A percentile compares a stretch with the other conserved stretches of the same genome.
These are phyloP conservation scores for Diaporthe humulicola DNA, from an alignment of 2,329 filamentous ascomycete species.

Conservation along the genomic window DNA sequence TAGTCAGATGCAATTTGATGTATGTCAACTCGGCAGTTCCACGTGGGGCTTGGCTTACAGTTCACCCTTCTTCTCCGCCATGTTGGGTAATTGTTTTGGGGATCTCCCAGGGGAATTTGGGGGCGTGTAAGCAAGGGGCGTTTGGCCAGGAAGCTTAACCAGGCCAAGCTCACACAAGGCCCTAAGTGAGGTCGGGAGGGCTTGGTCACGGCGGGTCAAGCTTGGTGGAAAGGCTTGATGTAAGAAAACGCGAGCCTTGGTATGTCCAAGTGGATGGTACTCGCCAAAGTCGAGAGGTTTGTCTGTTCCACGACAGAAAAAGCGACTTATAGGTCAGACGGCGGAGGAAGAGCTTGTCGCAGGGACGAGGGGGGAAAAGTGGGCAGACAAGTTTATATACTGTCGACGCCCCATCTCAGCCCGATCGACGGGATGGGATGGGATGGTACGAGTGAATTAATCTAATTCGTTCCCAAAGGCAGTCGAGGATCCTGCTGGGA, in stretches of 20 bases:
- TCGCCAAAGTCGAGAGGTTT: background rate
- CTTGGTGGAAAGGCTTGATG: slow-evolving; percentile 4
- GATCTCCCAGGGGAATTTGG: background rate
- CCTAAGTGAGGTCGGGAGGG: background rate
- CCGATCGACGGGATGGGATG: slow-evolving; percentile 16
- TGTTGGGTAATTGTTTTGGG: background rate
- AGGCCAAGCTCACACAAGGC: slow-evolving; percentile 29
- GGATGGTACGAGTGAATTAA: slow-evolving; percentile 13
- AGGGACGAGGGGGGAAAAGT: background rate
- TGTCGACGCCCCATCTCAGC: slow-evolving; percentile 7
- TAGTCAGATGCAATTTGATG: background rate
- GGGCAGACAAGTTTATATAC: slow-evolving; percentile 23
- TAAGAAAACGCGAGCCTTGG: background rate
- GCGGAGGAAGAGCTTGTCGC: background rate
- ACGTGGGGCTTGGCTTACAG: slow-evolving; percentile 10
- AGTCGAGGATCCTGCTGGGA: slow-evolving; percentile 26
- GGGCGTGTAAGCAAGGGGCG: background rate
- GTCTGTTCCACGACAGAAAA: background rate
- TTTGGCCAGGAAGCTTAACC: slow-evolving; percentile 8
- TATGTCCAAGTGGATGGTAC: background rate
- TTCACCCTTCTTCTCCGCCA: slow-evolving; percentile 24
- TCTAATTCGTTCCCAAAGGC: slow-evolving; percentile 15
- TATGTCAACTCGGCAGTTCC: slow-evolving; percentile 1
- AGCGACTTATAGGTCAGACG: background rate
- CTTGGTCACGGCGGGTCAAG: slow-evolving; percentile 11